phyloP scores from a whole-genome alignment of 73 alveolate genomes.

The Symbiodinium natans region DNA sequence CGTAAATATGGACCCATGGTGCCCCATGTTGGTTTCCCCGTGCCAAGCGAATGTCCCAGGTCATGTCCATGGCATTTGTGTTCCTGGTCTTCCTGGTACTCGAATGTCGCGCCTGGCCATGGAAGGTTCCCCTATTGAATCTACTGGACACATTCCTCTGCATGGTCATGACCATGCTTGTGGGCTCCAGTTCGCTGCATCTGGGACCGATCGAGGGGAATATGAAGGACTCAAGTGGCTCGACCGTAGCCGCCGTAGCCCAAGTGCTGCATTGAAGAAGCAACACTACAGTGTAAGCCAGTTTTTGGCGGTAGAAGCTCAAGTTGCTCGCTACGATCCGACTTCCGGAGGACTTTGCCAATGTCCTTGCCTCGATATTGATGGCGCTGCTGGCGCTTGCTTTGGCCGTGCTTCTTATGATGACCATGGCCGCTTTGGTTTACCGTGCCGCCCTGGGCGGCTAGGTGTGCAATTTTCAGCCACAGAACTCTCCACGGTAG shows the following conservation, averaged over 20 bases:
- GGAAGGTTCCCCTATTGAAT: neutral
- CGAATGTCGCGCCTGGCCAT: neutral
- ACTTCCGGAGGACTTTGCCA: neutral
- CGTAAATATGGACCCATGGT: too few relatives aligned
- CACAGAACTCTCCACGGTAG: too few relatives aligned
- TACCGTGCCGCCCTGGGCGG: neutral
- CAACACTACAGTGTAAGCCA: too few relatives aligned
- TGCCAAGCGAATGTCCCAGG: too few relatives aligned
- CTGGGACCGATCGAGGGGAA: neutral
- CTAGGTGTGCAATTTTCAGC: neutral
- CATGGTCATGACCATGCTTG: neutral
- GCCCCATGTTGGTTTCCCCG: too few relatives aligned
- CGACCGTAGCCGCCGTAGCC: too few relatives aligned
- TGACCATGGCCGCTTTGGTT: neutral
- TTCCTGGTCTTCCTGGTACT: neutral
- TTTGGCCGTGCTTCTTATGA: neutral
- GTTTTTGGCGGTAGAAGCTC: too few relatives aligned
- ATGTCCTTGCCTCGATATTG: neutral
- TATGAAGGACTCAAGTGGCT: neutral
- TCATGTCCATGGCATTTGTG: neutral
- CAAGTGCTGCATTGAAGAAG: too few relatives aligned
- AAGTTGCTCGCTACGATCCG: too few relatives aligned
- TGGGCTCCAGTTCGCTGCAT: neutral
- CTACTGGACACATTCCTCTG: neutral
- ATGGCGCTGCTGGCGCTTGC: neutral